Base-by-base conservation (phyloP, 2,329 filamentous ascomycete genomes). In the Ceratocystis destructans region DNA sequence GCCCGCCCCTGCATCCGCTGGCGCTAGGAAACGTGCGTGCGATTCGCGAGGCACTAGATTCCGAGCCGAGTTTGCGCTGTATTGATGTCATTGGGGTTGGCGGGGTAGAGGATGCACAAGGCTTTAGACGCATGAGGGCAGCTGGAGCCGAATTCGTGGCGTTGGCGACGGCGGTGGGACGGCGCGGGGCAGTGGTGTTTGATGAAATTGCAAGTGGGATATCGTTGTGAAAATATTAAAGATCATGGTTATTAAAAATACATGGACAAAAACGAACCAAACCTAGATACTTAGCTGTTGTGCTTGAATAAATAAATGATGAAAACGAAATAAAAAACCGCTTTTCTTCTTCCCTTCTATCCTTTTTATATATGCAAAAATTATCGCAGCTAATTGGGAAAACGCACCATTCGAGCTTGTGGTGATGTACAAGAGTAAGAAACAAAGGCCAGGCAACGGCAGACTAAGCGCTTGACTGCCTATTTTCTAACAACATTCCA, bases 11-110 rank as follows among this genome's bases (percentile, higher is more conserved):
- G 55, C 89, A 92, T 74, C 85, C 87, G 0, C 76, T 93, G 0
- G 86, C 88, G 0, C 74, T 93, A 37, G 89, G 89, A 0, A 93
- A 92, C 70, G 88, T 92, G 41, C 78, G 78, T n/a, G 86, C 82
- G 0, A 79, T 93, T n/a, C 75, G 85, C 22, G 74, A 72, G 22
- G 72, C 88, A 75, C 73, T 92, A 17, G 82, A 86, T 69, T 73
- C 75, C 44, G 71, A 78, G 15, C 71, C 76, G 0, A 70, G 70
- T 46, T 73, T 89, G 61, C 74, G 74, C 8, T 76, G 80, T n/a
- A 77, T 92, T 28, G 76, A 77, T 17, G 78, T 92, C 37, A 84
- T 92, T 66, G 89, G 89, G 0, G 82, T 89, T 0, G 89, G 89
- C 0, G 89, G 89, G 1, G 88, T 92, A 1, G 76, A 79, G 28